Evolutionary conservation across 305 asterid species (phyloP).

Genomic region (Plantago rigida): DNA sequence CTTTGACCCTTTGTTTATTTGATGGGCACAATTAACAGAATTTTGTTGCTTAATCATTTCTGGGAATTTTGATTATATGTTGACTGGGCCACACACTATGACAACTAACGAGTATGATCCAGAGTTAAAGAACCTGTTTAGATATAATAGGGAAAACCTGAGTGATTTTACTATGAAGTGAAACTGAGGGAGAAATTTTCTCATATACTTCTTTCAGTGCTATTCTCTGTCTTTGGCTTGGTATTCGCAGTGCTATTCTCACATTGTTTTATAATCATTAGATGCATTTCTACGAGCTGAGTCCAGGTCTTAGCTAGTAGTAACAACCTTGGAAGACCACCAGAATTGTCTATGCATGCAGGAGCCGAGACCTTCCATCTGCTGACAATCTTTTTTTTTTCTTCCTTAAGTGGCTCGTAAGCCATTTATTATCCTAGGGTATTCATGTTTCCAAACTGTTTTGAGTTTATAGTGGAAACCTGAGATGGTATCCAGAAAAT

Average conservation of each 20-base stretch:
- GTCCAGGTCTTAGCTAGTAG: background rate
- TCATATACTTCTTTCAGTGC: background rate
- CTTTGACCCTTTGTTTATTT: constrained; percentile 16
- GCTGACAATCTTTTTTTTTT: background rate
- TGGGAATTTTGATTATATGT: background rate
- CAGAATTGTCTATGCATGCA: background rate
- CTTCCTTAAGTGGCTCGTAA: background rate
- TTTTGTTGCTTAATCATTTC: background rate
- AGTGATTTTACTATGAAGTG: background rate
- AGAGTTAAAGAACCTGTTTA: background rate
- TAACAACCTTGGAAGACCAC: constrained; percentile 1
- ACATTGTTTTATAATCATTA: background rate
- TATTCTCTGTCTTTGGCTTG: background rate
- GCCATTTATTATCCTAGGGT: background rate
- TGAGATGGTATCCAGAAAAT: background rate
- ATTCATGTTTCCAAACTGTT: background rate
- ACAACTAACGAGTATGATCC: background rate
- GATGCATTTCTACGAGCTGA: background rate
- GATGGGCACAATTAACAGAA: background rate
- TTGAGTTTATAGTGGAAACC: background rate
- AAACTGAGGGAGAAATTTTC: background rate
- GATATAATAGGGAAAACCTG: background rate
- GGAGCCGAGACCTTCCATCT: background rate
- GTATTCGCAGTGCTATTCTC: too few species aligned
- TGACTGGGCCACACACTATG: background rate